phyloP scores from a whole-genome alignment of 1,284 basidiomycete genomes.

The Leccinum pachyderme region DNA sequence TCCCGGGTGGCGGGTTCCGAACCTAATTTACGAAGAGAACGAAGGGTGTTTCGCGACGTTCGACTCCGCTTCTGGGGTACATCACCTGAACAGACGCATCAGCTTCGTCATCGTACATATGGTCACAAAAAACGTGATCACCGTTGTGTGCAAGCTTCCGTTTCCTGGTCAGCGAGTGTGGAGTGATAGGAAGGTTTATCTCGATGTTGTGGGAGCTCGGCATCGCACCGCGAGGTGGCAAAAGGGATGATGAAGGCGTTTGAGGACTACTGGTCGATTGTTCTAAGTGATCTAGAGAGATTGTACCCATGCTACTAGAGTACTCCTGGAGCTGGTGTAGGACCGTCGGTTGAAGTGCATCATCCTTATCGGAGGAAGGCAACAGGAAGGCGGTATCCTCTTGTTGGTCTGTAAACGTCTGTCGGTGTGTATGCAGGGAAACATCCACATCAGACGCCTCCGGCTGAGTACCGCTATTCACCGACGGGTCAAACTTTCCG shows the following conservation, averaged over 20 bases:
- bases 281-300: neutral
- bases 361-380: constrained; percentile 1
- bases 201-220: neutral
- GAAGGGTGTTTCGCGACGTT: constrained; percentile 12
- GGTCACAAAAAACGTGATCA: constrained; percentile 8
- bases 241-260: neutral
- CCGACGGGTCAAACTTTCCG: neutral
- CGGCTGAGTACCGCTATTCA: neutral
- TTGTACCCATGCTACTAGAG: constrained; percentile 5
- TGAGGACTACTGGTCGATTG: neutral
- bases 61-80: constrained; percentile 21
- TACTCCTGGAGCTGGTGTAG: constrained; percentile 22
- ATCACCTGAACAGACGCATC: constrained; percentile 14
- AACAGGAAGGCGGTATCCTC: constrained; percentile 13
- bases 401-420: constrained; percentile 3
- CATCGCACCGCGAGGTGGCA: neutral
- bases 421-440: neutral
- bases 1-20: constrained; percentile 29
- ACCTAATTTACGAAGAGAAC: constrained; percentile 12
- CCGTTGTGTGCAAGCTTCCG: constrained; percentile 11
- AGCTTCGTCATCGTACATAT: neutral
- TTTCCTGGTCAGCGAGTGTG: constrained; percentile 4
- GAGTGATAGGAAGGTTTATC: neutral
- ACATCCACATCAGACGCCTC: neutral
- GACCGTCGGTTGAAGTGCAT: constrained; percentile 8